phyloP scores from a whole-genome alignment of 2,329 filamentous ascomycete species.

The Paradendryphiella salina region DNA sequence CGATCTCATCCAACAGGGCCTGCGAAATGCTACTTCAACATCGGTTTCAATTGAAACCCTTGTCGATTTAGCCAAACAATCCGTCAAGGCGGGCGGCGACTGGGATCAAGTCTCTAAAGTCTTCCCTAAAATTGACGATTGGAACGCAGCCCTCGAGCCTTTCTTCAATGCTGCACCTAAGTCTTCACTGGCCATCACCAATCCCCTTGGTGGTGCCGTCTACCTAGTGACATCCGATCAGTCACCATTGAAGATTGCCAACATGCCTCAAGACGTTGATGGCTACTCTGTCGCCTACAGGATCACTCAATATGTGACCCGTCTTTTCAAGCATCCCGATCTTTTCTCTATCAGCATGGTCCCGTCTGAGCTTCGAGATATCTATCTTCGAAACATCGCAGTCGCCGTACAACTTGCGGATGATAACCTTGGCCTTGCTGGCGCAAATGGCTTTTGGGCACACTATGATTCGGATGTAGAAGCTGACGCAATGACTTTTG shows the following conservation, averaged over 20 bases:
- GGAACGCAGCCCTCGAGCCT: constrained; percentile 64
- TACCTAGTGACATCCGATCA: constrained; percentile 58
- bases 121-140: constrained; percentile 66
- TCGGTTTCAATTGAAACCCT: constrained; percentile 58
- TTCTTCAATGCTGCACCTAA: constrained; percentile 60
- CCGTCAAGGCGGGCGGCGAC: constrained; percentile 43
- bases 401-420: constrained; percentile 61
- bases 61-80: constrained; percentile 57
- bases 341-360: constrained; percentile 42
- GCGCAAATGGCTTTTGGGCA: constrained; percentile 59
- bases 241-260: constrained; percentile 25
- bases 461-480: constrained; percentile 54
- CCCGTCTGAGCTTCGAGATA: constrained; percentile 21
- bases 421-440: constrained; percentile 62
- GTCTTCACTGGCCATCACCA: constrained; percentile 72
- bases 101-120: constrained; percentile 52
- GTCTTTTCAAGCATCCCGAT: constrained; percentile 57
- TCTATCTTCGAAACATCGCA: constrained; percentile 55
- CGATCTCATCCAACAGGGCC: constrained; percentile 57
- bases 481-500: constrained; percentile 57
- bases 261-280: constrained; percentile 63
- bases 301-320: constrained; percentile 71
- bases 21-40: constrained; percentile 51
- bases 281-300: constrained; percentile 74
- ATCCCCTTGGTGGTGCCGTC: constrained; percentile 69